Percentiles rank a stretch among this genome's conserved stretches.
These are phyloP conservation scores for Erodium chrysanthum DNA, from an alignment of 441 rosid species.

Conservation along the genomic window DNA sequence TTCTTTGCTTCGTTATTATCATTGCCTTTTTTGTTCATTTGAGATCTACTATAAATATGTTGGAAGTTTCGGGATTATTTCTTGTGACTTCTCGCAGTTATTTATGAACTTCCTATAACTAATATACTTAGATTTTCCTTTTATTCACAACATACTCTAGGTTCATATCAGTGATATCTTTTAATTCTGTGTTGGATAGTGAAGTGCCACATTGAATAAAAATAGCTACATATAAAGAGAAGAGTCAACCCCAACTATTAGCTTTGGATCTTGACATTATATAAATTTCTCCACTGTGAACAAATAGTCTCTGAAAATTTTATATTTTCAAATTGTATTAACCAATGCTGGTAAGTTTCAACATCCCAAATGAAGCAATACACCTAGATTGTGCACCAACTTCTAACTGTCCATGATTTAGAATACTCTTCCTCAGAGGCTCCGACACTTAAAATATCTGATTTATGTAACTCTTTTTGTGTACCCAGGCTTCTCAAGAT, in stretches of 20 bases:
- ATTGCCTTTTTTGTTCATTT: too few species aligned
- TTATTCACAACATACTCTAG: background rate
- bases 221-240: background rate
- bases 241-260: background rate
- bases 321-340: background rate
- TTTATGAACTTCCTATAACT: background rate
- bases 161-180: background rate
- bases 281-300: background rate
- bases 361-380: background rate
- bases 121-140: background rate
- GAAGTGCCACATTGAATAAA: background rate
- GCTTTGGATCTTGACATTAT: too few species aligned
- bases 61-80: background rate
- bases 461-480: conserved; percentile 21
- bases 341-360: background rate
- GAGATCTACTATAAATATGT: too few species aligned
- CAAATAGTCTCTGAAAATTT: background rate
- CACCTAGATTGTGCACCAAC: background rate
- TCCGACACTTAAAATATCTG: background rate
- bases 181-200: background rate
- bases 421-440: background rate
- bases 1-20: too few species aligned
- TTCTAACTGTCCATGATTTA: background rate
- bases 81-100: background rate
- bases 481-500: conserved; percentile 49